Percentiles rank a stretch among this genome's conserved stretches.
Evolutionary conservation across 306 rosid species (phyloP).

Genomic region (Vigna reflexopilosa): DNA sequence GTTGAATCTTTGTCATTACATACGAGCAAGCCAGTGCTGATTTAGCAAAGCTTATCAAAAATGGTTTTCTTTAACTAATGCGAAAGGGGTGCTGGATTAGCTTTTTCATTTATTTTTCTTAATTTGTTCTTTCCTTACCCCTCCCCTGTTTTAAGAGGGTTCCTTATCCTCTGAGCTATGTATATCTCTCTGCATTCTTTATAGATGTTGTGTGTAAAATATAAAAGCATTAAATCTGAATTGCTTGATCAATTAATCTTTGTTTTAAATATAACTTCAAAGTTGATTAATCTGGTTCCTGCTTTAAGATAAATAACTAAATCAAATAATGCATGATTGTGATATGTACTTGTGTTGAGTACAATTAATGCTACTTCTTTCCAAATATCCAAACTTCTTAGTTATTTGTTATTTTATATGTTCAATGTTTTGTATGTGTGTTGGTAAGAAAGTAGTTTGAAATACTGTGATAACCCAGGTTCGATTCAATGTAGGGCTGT

Average conservation of each 20-base stretch:
- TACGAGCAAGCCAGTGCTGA: slow-evolving; percentile 5
- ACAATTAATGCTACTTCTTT: slow-evolving; percentile 31
- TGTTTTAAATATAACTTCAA: slow-evolving; percentile 15
- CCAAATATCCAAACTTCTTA: slow-evolving; percentile 11
- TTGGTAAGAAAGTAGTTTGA: slow-evolving; percentile 32
- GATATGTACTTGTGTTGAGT: slow-evolving; percentile 24
- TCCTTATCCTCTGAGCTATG: slow-evolving; percentile 17
- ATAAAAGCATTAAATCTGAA: background rate
- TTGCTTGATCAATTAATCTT: slow-evolving; percentile 26
- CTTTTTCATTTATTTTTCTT: background rate
- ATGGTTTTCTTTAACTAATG: background rate
- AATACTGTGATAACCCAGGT: slow-evolving; percentile 41
- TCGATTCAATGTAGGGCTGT: slow-evolving; percentile 79
- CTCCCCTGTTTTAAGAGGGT: background rate
- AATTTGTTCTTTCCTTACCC: background rate
- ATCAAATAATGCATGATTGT: slow-evolving; percentile 26
- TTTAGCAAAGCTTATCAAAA: slow-evolving; percentile 24
- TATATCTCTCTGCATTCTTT: background rate
- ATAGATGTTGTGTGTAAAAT: background rate
- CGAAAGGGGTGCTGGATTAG: background rate
- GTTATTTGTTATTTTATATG: slow-evolving; percentile 23
- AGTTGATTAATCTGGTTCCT: slow-evolving; percentile 32
- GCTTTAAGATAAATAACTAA: slow-evolving; percentile 23
- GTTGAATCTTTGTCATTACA: background rate
- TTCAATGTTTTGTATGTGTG: slow-evolving; percentile 17